Base-by-base conservation (phyloP, 2,329 filamentous ascomycete species). In the Magnaporthales sp. region DNA sequence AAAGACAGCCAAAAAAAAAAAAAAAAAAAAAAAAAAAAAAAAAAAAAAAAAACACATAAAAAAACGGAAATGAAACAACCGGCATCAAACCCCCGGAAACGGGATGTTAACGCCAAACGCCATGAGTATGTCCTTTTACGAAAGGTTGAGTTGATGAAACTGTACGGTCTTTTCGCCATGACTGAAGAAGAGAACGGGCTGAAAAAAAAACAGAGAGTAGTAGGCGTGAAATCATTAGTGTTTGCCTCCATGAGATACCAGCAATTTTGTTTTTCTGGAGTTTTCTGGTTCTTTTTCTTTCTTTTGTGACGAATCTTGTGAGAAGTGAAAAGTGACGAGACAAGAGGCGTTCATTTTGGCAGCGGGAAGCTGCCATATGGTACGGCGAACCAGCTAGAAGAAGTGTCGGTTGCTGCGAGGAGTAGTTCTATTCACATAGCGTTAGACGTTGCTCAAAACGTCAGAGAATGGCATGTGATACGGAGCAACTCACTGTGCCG, bases 361-460 rank as follows among this genome's bases (percentile, higher is more conserved):
- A 46, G 38, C 38, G 6, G 15, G 15, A 2, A 38, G 38, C 38
- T 46, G 38, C 38, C 38, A 46, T 46, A n/a, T 46, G 3, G 11
- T 11, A 6, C 15, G 22, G 32, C 26, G 62, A 62, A n/a, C 15
- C 24, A 58, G 63, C 63, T 73, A 76, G 63, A 27, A 65, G 22
- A 77, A 76, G 64, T 78, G 75, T 61, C 79, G 81, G 70, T 83
- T 83, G 71, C 81, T 84, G 68, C 81, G 80, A 63, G 79, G 77
- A 7, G 75, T 79, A 13, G 74, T 80, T 67, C 71, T 74, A 38
- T 65, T 27, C 10, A 19, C 9, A 10, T 11, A 38, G 1, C 5
- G 29, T 67, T 56, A 64, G 65, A 24, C 4, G 19, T n/a, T 51
- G 26, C 7, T 51, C 9, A 13, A 30, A 56, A 32, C 38, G 10